A percentile compares a stretch with the other conserved stretches of the same genome.
Conservation (phyloP, 495 filamentous ascomycete genomes). For the Aspergillus haitiensis region DNA sequence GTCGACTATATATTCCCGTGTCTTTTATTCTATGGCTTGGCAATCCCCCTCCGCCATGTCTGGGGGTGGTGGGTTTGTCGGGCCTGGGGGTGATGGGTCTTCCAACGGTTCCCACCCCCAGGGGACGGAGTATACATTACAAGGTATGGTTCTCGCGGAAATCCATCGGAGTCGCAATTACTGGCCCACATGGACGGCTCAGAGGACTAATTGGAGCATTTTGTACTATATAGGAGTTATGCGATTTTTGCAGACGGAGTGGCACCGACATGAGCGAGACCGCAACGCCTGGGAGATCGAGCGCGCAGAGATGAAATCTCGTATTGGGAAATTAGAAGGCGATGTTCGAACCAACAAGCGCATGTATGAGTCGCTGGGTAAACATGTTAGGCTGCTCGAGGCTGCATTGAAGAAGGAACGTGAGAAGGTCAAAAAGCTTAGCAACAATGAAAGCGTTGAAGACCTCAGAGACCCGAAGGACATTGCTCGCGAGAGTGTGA, state of each 20-base stretch:
- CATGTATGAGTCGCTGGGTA: slow-evolving; percentile 80
- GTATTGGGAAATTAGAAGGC: slow-evolving; percentile 94
- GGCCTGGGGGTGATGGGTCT: slow-evolving; percentile 52
- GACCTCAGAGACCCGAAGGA: slow-evolving; percentile 46
- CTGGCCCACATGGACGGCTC: background rate
- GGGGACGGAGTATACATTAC: slow-evolving; percentile 96
- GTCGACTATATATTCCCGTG: background rate
- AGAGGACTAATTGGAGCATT: slow-evolving; percentile 14
- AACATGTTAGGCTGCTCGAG: slow-evolving; percentile 89
- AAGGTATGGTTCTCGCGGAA: slow-evolving; percentile 60
- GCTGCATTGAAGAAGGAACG: slow-evolving; percentile 78
- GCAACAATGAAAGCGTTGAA: slow-evolving; percentile 50
- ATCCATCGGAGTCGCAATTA: background rate
- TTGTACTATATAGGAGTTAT: slow-evolving; percentile 72
- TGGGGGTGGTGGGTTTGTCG: slow-evolving; percentile 60
- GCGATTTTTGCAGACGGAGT: slow-evolving; percentile 98
- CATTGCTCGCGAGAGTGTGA: slow-evolving; percentile 44
- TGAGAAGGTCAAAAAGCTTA: slow-evolving; percentile 49
- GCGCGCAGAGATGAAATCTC: slow-evolving; percentile 96
- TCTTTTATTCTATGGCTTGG: slow-evolving; percentile 54
- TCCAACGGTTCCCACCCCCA: slow-evolving; percentile 62
- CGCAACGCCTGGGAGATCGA: slow-evolving; percentile 99
- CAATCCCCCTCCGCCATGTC: slow-evolving; percentile 65
- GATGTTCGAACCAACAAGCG: slow-evolving; percentile 81
- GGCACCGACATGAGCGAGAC: slow-evolving; percentile 97